Conservation (phyloP, 2,329 filamentous ascomycete species). For the Dactylellina drechsleri region DNA sequence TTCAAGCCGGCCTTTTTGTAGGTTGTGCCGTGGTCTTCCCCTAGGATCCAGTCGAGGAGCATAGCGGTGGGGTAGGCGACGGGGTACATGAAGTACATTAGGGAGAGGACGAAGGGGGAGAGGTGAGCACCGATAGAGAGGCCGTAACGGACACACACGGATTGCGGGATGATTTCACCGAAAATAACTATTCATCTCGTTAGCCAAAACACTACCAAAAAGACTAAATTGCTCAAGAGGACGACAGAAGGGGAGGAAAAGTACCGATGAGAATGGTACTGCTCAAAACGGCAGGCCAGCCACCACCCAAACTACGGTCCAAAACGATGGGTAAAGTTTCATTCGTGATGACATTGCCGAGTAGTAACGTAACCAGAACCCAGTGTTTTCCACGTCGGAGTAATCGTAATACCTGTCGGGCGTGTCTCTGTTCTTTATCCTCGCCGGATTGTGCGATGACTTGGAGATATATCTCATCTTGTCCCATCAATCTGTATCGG, state of each 20-base stretch:
- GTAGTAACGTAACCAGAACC: slow-evolving; percentile 91
- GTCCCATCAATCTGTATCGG: slow-evolving; percentile 63
- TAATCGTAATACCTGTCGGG: slow-evolving; percentile 79
- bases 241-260: too few species aligned
- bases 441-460: slow-evolving; percentile 87
- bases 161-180: slow-evolving; percentile 94
- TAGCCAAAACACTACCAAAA: not conserved
- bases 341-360: slow-evolving; percentile 98
- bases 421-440: slow-evolving; percentile 86
- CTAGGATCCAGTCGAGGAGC: slow-evolving; percentile 89
- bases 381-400: slow-evolving; percentile 93
- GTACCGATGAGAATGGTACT: slow-evolving; percentile 96
- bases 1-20: slow-evolving; percentile 99
- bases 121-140: slow-evolving; percentile 94
- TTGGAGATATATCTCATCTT: slow-evolving; percentile 96
- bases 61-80: slow-evolving; percentile 96
- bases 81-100: slow-evolving; percentile 93
- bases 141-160: slow-evolving; percentile 93
- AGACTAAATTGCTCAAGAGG: slow-evolving; percentile 42
- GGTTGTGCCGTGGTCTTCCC: slow-evolving; percentile 92
- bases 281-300: slow-evolving; percentile 91
- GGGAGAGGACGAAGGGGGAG: slow-evolving; percentile 77
- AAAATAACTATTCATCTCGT: slow-evolving; percentile 79
- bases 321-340: slow-evolving; percentile 95
- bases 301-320: slow-evolving; percentile 90